Percentiles rank a stretch among this genome's conserved stretches.
Evolutionary conservation across 768 basidiomycete genomes (phyloP).

Genomic region (Leccinum fibrillosum): DNA sequence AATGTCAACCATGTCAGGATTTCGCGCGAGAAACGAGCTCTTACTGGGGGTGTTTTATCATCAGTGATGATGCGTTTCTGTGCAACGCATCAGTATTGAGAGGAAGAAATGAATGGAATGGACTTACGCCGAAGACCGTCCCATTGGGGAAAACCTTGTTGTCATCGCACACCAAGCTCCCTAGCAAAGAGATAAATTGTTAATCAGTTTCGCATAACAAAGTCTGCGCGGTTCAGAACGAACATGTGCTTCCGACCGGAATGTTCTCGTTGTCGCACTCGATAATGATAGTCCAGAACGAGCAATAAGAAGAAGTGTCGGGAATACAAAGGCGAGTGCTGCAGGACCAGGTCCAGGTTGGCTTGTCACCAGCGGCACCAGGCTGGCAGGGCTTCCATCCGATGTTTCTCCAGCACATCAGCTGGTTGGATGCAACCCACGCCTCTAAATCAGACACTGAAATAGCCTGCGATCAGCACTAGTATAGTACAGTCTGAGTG

Average conservation of each 20-base stretch:
- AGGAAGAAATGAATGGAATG: neutral
- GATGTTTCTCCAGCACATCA: slow-evolving; percentile 2
- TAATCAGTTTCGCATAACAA: neutral
- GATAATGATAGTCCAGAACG: slow-evolving; percentile 11
- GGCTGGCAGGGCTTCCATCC: neutral
- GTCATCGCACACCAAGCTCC: slow-evolving; percentile 4
- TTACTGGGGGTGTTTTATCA: neutral
- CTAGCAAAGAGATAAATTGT: neutral
- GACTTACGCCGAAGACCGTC: slow-evolving; percentile 2
- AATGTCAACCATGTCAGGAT: neutral
- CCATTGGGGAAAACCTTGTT: slow-evolving; percentile 6
- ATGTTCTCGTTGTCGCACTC: slow-evolving; percentile 5
- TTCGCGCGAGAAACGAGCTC: neutral
- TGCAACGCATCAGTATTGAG: neutral
- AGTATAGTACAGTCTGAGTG: too few relatives aligned
- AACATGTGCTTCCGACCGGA: slow-evolving; percentile 4
- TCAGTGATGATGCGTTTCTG: neutral
- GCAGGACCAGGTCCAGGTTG: slow-evolving; percentile 1
- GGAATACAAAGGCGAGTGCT: slow-evolving; percentile 5
- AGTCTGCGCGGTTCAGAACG: neutral
- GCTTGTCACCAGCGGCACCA: neutral
- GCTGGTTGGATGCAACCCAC: neutral
- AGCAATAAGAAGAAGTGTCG: neutral
- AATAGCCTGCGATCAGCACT: neutral
- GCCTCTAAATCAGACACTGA: neutral